Evolutionary conservation across 352 stramenopile genomes (phyloP).

Genomic region (Phytophthora sp.): DNA sequence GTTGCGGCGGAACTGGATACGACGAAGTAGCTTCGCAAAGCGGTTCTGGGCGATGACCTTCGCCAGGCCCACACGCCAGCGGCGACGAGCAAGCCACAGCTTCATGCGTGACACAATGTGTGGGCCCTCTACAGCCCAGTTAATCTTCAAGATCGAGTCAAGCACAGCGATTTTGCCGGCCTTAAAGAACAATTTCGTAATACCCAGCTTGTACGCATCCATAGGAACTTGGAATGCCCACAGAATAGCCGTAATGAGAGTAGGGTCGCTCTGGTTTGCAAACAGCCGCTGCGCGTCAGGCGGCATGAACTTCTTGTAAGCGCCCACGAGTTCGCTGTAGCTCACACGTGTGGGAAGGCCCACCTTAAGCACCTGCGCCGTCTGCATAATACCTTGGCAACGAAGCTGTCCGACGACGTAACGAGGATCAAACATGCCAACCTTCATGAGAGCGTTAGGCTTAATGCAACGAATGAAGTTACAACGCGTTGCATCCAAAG

Average conservation of each 20-base stretch:
- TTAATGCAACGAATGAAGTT: constrained; percentile 94
- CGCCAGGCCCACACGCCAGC: constrained; percentile 81
- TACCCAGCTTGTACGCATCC: constrained; percentile 87
- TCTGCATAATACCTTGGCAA: constrained; percentile 90
- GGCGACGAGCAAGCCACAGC: constrained; percentile 84
- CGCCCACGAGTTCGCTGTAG: constrained; percentile 88
- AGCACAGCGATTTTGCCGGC: constrained; percentile 90
- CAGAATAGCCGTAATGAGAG: constrained; percentile 88
- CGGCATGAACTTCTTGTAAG: constrained; percentile 84
- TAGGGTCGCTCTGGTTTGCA: constrained; percentile 79
- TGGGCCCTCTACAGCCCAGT: constrained; percentile 87
- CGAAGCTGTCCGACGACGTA: constrained; percentile 91
- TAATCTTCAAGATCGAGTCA: constrained; percentile 89
- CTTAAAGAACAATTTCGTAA: constrained; percentile 93
- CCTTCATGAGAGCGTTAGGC: constrained; percentile 84
- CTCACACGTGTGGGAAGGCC: constrained; percentile 89
- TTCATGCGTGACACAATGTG: constrained; percentile 85
- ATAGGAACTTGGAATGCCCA: constrained; percentile 90
- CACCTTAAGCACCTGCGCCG: constrained; percentile 90
- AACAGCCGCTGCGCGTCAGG: constrained; percentile 79
- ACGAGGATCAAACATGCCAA: constrained; percentile 83
- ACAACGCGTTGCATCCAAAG: constrained; percentile 81
- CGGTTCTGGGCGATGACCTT: constrained; percentile 82
- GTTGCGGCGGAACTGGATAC: constrained; percentile 65
- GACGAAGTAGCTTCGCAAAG: constrained; percentile 62